A percentile compares a stretch with the other conserved stretches of the same genome.
These are phyloP conservation scores for Melastoma malabathricum DNA, from an alignment of 345 rosid species.

Conservation along the genomic window DNA sequence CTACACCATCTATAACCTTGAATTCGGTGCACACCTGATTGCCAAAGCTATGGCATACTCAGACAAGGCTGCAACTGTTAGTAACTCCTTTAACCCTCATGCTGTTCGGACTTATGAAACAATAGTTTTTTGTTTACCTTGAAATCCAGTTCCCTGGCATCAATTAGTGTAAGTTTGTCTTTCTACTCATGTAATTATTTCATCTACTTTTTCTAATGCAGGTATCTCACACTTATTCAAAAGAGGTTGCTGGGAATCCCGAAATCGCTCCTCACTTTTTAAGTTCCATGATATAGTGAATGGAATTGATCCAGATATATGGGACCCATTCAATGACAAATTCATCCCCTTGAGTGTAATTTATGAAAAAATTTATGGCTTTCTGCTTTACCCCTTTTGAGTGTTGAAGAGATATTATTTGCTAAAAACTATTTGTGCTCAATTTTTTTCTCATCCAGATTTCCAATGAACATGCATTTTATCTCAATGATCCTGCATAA, in stretches of 20 bases:
- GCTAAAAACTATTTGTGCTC: no score
- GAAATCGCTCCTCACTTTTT: slow-evolving; percentile 50
- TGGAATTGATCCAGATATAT: slow-evolving; percentile 87
- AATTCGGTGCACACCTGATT: slow-evolving; percentile 61
- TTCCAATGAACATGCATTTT: no score
- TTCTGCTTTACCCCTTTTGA: not conserved
- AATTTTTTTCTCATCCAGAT: no score
- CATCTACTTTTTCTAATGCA: slow-evolving; percentile 13
- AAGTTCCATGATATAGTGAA: slow-evolving; percentile 87
- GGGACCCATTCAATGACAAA: slow-evolving; percentile 87
- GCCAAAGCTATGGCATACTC: slow-evolving; percentile 69
- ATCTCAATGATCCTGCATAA: no score
- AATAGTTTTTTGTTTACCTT: no score
- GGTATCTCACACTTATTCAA: slow-evolving; percentile 77
- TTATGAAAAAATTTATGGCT: not conserved
- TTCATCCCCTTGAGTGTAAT: slow-evolving; percentile 56
- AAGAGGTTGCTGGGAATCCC: slow-evolving; percentile 74
- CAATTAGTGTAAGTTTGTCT: not conserved
- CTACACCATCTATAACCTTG: slow-evolving; percentile 89
- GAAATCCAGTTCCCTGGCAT: no score
- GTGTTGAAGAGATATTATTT: not conserved
- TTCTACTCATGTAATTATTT: not conserved
- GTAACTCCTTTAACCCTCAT: slow-evolving; percentile 3
- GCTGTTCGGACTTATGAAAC: no score
- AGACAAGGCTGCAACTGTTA: slow-evolving; percentile 87